Conservation (phyloP, 805 yeast species). For the Ogataea saltuana region DNA sequence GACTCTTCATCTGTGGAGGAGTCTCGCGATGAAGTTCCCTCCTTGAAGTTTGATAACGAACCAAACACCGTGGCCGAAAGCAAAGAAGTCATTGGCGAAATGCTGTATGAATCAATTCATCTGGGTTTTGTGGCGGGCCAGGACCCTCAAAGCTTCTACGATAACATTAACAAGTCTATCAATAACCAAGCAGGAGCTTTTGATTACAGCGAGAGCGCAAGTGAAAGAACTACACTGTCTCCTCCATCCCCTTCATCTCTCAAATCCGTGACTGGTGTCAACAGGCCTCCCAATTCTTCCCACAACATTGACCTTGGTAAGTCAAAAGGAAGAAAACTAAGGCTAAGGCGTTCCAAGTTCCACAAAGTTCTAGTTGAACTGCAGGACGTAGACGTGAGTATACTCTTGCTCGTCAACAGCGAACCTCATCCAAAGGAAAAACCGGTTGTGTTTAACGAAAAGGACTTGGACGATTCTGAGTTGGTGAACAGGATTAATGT, state of each 20-base stretch:
- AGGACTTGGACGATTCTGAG: constrained; percentile 40
- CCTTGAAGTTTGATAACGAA: neutral
- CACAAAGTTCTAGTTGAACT: constrained; percentile 63
- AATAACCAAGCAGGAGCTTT: constrained; percentile 12
- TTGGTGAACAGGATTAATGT: constrained; percentile 51
- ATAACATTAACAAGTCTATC: constrained; percentile 50
- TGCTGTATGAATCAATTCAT: constrained; percentile 78
- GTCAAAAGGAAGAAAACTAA: constrained; percentile 42
- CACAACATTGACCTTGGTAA: constrained; percentile 38
- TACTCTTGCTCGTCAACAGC: constrained; percentile 44
- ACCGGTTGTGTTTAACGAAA: constrained; percentile 29
- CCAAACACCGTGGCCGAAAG: constrained; percentile 24
- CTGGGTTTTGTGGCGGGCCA: constrained; percentile 55
- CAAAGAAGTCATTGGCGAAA: constrained; percentile 51
- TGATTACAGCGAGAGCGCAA: constrained; percentile 11
- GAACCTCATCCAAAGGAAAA: constrained; percentile 34
- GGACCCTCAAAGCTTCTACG: constrained; percentile 48
- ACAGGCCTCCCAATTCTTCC: constrained; percentile 13
- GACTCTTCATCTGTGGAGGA: constrained; percentile 3
- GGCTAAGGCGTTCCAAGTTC: constrained; percentile 60
- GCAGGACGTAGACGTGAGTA: constrained; percentile 50
- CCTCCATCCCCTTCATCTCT: constrained; percentile 17
- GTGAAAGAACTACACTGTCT: constrained; percentile 13
- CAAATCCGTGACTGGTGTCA: constrained; percentile 14
- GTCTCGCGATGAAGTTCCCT: neutral